Conservation (phyloP, 345 rosid genomes). For the Gynandropsis gynandra region DNA sequence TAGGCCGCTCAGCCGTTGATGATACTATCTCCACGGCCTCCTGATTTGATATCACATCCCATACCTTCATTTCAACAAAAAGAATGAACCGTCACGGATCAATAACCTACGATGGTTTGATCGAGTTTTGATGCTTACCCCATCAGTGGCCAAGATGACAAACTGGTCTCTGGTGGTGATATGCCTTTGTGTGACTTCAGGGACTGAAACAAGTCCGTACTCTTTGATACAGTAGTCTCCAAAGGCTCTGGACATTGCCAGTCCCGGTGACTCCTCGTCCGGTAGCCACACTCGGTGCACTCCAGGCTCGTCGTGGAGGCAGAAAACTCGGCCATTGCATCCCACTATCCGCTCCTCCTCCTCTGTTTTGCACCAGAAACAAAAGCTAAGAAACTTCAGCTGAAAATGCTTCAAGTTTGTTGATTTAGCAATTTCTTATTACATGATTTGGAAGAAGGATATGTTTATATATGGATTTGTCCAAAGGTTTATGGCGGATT, state of each 20-base stretch:
- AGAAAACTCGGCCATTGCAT: conserved; percentile 71
- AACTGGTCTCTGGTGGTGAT: conserved; percentile 63
- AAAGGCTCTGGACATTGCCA: conserved; percentile 96
- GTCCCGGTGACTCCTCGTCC: conserved; percentile 63
- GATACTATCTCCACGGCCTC: conserved; percentile 77
- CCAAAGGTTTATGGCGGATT: background rate
- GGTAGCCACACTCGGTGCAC: conserved; percentile 94
- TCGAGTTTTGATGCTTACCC: conserved; percentile 38
- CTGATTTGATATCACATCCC: conserved; percentile 89
- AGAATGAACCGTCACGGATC: background rate
- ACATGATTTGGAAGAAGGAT: background rate
- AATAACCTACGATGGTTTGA: background rate
- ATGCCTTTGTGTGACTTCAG: conserved; percentile 71
- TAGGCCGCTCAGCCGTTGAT: conserved; percentile 41
- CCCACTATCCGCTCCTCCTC: conserved; percentile 69
- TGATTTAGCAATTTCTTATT: background rate
- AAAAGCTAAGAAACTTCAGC: background rate
- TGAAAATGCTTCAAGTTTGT: background rate
- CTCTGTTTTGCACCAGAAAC: conserved; percentile 36
- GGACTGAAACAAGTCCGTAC: conserved; percentile 67
- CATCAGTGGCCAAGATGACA: conserved; percentile 80
- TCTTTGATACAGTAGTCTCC: conserved; percentile 85
- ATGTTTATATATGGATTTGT: background rate
- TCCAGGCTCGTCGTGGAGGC: conserved; percentile 77
- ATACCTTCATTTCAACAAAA: conserved; percentile 38